Percentiles rank a stretch among this genome's conserved stretches.
Evolutionary conservation across 768 basidiomycete species (phyloP).

Genomic region (Megacollybia marginata): DNA sequence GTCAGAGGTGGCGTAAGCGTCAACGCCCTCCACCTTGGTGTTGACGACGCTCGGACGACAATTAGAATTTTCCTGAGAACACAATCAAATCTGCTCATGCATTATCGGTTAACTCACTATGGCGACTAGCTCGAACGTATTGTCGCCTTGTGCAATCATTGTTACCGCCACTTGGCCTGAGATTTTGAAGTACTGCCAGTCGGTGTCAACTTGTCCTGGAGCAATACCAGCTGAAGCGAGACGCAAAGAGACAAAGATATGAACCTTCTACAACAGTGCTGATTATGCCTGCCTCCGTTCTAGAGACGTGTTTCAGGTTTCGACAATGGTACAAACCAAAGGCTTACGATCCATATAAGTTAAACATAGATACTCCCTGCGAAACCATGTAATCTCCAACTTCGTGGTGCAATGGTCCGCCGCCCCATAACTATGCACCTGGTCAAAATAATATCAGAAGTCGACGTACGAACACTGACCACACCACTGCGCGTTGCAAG

Average conservation of each 20-base stretch:
- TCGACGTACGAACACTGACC: slow-evolving; percentile 6
- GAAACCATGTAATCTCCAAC: slow-evolving; percentile 24
- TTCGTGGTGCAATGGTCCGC: slow-evolving; percentile 30
- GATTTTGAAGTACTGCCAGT: slow-evolving; percentile 30
- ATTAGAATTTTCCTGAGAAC: no score
- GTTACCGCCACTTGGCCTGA: slow-evolving; percentile 12
- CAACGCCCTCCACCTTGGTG: slow-evolving; percentile 12
- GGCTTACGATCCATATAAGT: slow-evolving; percentile 27
- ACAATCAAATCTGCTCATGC: no score
- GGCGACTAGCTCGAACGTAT: slow-evolving; percentile 5
- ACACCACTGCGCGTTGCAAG: slow-evolving; percentile 26
- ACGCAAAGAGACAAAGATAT: no score
- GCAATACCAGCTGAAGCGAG: no score
- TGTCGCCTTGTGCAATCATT: slow-evolving; percentile 22
- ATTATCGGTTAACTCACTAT: slow-evolving; percentile 3
- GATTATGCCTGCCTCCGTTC: slow-evolving; percentile 8
- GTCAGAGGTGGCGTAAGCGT: slow-evolving; percentile 31
- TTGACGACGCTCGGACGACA: no score
- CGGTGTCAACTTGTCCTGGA: slow-evolving; percentile 1
- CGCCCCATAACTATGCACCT: slow-evolving; percentile 23
- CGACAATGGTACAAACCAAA: no score
- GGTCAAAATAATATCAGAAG: no score
- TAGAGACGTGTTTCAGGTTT: not conserved
- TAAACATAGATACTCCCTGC: slow-evolving; percentile 24
- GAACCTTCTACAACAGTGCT: not conserved